A percentile compares a stretch with the other conserved stretches of the same genome.
Evolutionary conservation across 2,329 filamentous ascomycete species (phyloP).

Genomic region (Macroventuria anomochaeta): DNA sequence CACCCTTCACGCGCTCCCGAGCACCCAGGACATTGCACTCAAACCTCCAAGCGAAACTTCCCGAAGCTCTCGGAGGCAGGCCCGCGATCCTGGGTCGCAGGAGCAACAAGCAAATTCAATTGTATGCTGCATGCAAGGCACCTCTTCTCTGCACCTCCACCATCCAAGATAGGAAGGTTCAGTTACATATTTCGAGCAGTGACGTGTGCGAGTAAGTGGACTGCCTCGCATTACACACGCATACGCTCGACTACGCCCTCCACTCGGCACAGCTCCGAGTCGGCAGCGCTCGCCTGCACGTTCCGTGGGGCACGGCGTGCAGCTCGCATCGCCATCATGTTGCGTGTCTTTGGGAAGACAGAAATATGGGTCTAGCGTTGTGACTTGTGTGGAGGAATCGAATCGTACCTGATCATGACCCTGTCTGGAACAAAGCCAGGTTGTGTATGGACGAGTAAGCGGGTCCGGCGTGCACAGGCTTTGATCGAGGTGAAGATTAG

Average conservation of each 20-base stretch:
- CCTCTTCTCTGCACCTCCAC: background rate
- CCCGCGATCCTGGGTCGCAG: constrained; percentile 3
- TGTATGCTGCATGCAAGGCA: background rate
- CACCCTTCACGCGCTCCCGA: background rate
- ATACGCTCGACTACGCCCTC: background rate
- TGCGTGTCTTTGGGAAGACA: background rate
- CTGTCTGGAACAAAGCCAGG: too few relatives aligned
- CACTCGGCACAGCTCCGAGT: constrained; percentile 3
- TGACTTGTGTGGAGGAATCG: background rate
- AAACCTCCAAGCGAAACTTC: background rate
- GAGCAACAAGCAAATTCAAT: background rate
- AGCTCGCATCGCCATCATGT: background rate
- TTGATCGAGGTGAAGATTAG: constrained; percentile 16
- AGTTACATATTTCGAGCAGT: background rate
- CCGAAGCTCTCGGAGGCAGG: background rate
- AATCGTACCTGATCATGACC: background rate
- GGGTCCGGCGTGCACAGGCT: constrained; percentile 1
- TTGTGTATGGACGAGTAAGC: too few relatives aligned
- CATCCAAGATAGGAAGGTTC: background rate
- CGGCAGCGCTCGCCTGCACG: background rate
- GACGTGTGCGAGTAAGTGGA: background rate
- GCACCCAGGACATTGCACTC: background rate
- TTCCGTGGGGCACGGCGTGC: background rate
- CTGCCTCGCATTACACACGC: background rate
- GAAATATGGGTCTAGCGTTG: background rate